These are phyloP conservation scores for Macrophomina phaseolina DNA, from an alignment of 2,329 filamentous ascomycete genomes.

Conservation along the genomic window DNA sequence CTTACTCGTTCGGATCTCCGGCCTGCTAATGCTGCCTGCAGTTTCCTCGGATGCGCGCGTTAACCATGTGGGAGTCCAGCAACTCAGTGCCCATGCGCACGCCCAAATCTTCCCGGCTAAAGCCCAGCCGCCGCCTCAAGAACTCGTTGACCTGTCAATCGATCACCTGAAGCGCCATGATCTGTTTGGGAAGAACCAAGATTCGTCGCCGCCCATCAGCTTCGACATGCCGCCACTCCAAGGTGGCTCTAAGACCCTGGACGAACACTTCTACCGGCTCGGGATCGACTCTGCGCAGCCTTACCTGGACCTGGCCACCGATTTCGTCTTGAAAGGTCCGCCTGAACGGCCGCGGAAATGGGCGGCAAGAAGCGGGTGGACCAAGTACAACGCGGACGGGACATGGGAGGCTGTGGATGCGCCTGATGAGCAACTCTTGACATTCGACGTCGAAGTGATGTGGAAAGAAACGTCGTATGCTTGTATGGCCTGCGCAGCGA, in stretches of 20 bases:
- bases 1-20: not conserved
- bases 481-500: conserved; percentile 94
- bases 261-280: conserved; percentile 92
- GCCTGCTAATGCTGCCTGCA: conserved; percentile 30
- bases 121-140: conserved; percentile 61
- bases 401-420: conserved; percentile 72
- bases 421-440: conserved; percentile 81
- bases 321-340: conserved; percentile 68
- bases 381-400: conserved; percentile 83
- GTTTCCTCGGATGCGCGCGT: conserved; percentile 67
- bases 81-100: conserved; percentile 84
- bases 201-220: conserved; percentile 72
- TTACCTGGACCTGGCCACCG: conserved; percentile 75
- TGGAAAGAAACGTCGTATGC: conserved; percentile 92
- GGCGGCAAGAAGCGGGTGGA: conserved; percentile 86
- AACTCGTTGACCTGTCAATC: conserved; percentile 78
- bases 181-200: conserved; percentile 86
- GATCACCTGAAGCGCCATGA: conserved; percentile 87
- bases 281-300: conserved; percentile 88
- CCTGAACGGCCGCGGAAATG: conserved; percentile 72
- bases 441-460: conserved; percentile 96
- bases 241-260: conserved; percentile 69
- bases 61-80: conserved; percentile 94
- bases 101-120: conserved; percentile 76
- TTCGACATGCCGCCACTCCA: conserved; percentile 85